Conservation (phyloP, 805 yeast species). For the Candida golubevii region DNA sequence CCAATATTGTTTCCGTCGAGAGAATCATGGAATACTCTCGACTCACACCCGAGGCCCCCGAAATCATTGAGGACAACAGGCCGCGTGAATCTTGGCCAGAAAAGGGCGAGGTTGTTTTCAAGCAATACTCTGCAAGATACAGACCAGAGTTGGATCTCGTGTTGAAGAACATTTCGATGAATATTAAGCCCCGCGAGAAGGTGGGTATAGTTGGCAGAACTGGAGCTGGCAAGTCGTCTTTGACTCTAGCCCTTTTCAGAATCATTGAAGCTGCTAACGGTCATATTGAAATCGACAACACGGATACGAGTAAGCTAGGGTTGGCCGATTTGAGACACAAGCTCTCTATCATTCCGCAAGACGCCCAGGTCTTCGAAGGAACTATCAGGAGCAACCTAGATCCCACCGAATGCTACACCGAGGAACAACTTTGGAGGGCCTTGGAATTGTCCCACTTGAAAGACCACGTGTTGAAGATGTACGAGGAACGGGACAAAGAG, state of each 20-base stretch:
- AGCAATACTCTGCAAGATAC: constrained; percentile 38
- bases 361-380: constrained; percentile 44
- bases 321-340: constrained; percentile 41
- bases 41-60: constrained; percentile 84
- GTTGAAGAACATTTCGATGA: constrained; percentile 34
- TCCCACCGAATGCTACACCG: constrained; percentile 33
- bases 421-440: constrained; percentile 40
- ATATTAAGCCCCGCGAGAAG: constrained; percentile 36
- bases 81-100: constrained; percentile 48
- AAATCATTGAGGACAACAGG: constrained; percentile 54
- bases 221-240: constrained; percentile 44
- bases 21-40: constrained; percentile 83
- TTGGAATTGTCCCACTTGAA: constrained; percentile 41
- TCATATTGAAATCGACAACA: constrained; percentile 31
- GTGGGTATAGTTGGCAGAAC: constrained; percentile 45
- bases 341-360: constrained; percentile 43
- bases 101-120: constrained; percentile 33
- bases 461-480: constrained; percentile 37
- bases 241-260: constrained; percentile 41
- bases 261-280: constrained; percentile 40
- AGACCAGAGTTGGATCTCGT: constrained; percentile 44
- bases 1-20: constrained; percentile 95
- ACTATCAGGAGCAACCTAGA: constrained; percentile 39
- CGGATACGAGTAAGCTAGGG: constrained; percentile 35
- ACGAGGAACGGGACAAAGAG: constrained; percentile 25